Base-by-base conservation (phyloP, 2,329 filamentous ascomycete genomes). In the Arthroderma sp. region DNA sequence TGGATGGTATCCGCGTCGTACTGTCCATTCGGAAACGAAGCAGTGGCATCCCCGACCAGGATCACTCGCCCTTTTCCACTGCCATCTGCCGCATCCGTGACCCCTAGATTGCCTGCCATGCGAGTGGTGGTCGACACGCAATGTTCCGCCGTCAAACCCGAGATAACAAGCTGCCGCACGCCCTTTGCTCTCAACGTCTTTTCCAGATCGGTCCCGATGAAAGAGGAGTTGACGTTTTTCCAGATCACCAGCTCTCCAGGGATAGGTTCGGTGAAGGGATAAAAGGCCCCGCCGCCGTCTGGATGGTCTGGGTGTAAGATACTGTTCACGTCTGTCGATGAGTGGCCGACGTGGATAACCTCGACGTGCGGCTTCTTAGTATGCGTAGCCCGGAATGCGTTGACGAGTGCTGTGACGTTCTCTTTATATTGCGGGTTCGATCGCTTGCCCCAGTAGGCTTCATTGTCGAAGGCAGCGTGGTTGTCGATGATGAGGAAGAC, bases 401-500 rank as follows among this genome's bases (percentile, higher is more conserved):
- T 43, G 15, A 78, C 65, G 0, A 79, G 66, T 0, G 65, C 58
- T n/a, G 64, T 56, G 41, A 76, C 63, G 61, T 78, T 78, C 9
- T 59, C 49, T 62, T 79, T 74, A 49, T 75, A 76, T 17, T 62
- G 54, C 2, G 74, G 74, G 53, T 76, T 78, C 56, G 74, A 77
- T 47, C 75, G 72, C 7, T 65, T 61, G 8, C 74, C 74, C 70
- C 71, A 76, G 62, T 71, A 65, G 2, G 69, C 68, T 53, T 65
- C 67, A 37, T 74, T 66, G 15, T 61, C 65, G 63, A 79, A 75
- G 47, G 63, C 75, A 23, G 69, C 63, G 64, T 78, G 76, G 39
- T 76, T 72, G 65, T 79, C 76, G 56, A 79, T 76, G 9, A 79
- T 64, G 55, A 79, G 67, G 35, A 79, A 67, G 4, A 73, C 74